A percentile compares a stretch with the other conserved stretches of the same genome.
Conservation (phyloP, 164 flowering plant genomes). For the Dillenia turbinata region DNA sequence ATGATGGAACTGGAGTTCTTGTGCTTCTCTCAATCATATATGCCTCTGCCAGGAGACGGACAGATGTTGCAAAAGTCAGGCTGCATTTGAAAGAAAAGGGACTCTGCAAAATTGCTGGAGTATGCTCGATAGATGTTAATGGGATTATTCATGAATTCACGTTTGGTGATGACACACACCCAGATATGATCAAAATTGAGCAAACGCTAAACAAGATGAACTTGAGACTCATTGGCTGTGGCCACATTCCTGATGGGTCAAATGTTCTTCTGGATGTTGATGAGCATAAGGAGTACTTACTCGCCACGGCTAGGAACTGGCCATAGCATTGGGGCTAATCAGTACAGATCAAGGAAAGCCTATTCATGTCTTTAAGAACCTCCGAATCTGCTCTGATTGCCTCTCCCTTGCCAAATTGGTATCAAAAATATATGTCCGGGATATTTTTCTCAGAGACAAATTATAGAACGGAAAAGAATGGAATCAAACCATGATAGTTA, state of each 20-base stretch:
- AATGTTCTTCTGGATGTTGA: conserved; percentile 52
- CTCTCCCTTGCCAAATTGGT: conserved; percentile 49
- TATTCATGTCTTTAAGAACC: conserved; percentile 52
- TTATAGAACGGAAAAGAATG: background rate
- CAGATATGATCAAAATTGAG: conserved; percentile 20
- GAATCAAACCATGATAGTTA: background rate
- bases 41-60: conserved; percentile 57
- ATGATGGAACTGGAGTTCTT: conserved; percentile 32
- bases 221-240: conserved; percentile 27
- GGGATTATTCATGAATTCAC: conserved; percentile 50
- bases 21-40: conserved; percentile 56
- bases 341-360: conserved; percentile 27
- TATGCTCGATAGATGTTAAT: conserved; percentile 47
- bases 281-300: conserved; percentile 42
- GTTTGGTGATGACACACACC: conserved; percentile 47
- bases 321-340: conserved; percentile 55
- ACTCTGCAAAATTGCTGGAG: conserved; percentile 45
- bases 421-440: conserved; percentile 38
- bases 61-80: conserved; percentile 51
- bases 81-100: conserved; percentile 43
- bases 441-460: conserved; percentile 42
- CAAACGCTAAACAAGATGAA: conserved; percentile 42
- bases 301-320: conserved; percentile 56
- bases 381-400: conserved; percentile 59
- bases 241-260: conserved; percentile 40